Conservation (phyloP, 2,329 filamentous ascomycete species). For the Hypoxylon sp. region DNA sequence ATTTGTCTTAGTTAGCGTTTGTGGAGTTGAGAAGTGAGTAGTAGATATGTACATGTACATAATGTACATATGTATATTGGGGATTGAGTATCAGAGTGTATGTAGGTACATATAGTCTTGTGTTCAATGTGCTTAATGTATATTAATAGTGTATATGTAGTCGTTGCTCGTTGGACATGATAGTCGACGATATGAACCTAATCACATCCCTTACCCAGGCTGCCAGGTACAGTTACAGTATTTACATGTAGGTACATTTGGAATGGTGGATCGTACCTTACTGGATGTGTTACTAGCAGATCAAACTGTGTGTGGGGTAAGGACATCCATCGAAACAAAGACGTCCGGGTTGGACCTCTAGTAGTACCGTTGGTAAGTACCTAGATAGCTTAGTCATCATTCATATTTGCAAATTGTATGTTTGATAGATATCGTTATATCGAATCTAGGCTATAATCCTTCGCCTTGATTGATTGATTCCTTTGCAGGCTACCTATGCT, state of each 20-base stretch:
- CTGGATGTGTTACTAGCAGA: neutral
- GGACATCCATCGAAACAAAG: neutral
- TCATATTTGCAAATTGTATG: neutral
- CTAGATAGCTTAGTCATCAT: neutral
- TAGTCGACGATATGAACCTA: too few species aligned
- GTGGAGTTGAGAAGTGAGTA: neutral
- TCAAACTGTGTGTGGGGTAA: neutral
- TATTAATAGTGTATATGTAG: too few species aligned
- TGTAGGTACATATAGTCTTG: too few species aligned
- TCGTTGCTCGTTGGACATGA: too few species aligned
- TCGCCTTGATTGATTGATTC: neutral
- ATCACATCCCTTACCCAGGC: too few species aligned
- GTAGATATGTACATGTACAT: too few species aligned
- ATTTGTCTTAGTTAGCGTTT: neutral
- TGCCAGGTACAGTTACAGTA: too few species aligned
- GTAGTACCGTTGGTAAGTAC: neutral
- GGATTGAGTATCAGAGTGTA: too few species aligned
- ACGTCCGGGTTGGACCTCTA: neutral
- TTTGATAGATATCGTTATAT: conserved; percentile 14
- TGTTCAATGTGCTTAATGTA: too few species aligned
- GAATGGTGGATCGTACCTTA: neutral
- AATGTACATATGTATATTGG: too few species aligned
- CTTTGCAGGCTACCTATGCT: too few species aligned
- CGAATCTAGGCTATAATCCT: conserved; percentile 1
- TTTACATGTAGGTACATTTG: neutral